These are phyloP conservation scores for Cystobasidium ongulense DNA, from an alignment of 768 basidiomycete genomes.

Conservation along the genomic window DNA sequence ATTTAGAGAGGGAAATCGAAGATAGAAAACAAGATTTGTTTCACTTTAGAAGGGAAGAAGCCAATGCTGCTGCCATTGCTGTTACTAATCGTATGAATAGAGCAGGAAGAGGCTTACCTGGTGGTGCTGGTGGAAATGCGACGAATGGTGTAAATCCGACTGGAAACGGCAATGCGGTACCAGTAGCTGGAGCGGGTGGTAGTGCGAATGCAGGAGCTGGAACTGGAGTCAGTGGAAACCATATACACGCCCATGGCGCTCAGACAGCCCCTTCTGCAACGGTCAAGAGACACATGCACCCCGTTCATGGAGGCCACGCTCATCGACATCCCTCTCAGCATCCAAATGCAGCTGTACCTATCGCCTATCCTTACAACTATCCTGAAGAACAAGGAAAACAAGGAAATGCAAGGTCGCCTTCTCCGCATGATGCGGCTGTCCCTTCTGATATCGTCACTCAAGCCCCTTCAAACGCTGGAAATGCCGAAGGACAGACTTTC, in stretches of 20 bases:
- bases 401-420: neutral
- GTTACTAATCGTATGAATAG: constrained; percentile 14
- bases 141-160: neutral
- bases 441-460: neutral
- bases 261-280: neutral
- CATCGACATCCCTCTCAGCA: constrained; percentile 7
- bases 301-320: neutral
- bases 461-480: neutral
- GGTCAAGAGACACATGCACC: neutral
- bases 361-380: neutral
- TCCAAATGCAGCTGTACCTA: constrained; percentile 4
- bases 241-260: neutral
- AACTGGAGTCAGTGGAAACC: neutral
- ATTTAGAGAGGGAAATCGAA: constrained; percentile 36
- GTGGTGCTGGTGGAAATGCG: neutral
- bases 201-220: neutral
- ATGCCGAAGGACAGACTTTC: neutral
- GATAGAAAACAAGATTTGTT: constrained; percentile 35
- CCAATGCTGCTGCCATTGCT: constrained; percentile 28
- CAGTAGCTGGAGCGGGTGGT: neutral
- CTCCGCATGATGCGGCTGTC: neutral
- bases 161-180: no score
- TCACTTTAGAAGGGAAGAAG: constrained; percentile 33
- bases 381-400: neutral
- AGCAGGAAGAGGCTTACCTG: neutral